Evolutionary conservation across 805 yeast genomes (phyloP).

Genomic region (Metschnikowia shivogae): DNA sequence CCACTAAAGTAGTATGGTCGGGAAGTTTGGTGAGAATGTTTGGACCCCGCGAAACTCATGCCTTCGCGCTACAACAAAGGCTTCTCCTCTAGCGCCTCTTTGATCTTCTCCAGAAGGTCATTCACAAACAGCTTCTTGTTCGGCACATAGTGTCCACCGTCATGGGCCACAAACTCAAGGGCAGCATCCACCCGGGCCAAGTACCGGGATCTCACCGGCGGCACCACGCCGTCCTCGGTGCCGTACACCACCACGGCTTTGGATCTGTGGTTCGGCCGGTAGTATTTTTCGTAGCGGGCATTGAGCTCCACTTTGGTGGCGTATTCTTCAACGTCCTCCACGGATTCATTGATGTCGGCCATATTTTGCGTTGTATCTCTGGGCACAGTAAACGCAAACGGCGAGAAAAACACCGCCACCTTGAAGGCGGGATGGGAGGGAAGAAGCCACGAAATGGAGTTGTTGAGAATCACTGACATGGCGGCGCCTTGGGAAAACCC

Average conservation of each 20-base stretch:
- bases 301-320: slow-evolving; percentile 17
- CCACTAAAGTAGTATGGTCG: too few relatives aligned
- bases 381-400: slow-evolving; percentile 34
- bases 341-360: slow-evolving; percentile 16
- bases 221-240: slow-evolving; percentile 29
- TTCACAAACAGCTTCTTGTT: slow-evolving; percentile 21
- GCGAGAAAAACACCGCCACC: slow-evolving; percentile 30
- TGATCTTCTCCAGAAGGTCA: slow-evolving; percentile 17
- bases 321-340: slow-evolving; percentile 24
- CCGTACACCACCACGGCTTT: slow-evolving; percentile 30
- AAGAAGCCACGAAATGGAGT: slow-evolving; percentile 18
- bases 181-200: slow-evolving; percentile 21
- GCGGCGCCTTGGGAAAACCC: slow-evolving; percentile 45
- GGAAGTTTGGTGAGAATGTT: neutral
- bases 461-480: slow-evolving; percentile 30
- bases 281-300: slow-evolving; percentile 19
- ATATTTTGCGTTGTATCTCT: slow-evolving; percentile 13
- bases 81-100: slow-evolving; percentile 14
- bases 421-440: slow-evolving; percentile 26
- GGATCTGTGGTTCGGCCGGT: slow-evolving; percentile 19
- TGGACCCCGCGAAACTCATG: neutral
- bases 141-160: slow-evolving; percentile 38
- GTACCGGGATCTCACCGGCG: slow-evolving; percentile 27
- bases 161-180: slow-evolving; percentile 20
- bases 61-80: neutral